Percentiles rank a stretch among this genome's conserved stretches.
Conservation (phyloP, 192 early-diverging fungal genomes). For the Dispira simplex region DNA sequence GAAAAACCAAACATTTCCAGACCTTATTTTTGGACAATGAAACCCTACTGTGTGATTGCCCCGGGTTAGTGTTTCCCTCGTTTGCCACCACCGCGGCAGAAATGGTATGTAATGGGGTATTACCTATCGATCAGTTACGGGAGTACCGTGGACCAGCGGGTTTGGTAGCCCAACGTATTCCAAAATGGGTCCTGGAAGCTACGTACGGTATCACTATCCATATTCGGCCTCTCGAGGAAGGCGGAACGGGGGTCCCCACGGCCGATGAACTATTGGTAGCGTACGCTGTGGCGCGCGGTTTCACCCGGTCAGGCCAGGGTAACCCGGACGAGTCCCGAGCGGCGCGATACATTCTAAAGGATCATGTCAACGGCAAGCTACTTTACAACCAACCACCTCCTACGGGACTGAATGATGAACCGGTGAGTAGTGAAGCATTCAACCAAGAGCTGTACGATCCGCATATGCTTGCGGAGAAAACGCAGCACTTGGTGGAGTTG, state of each 20-base stretch:
- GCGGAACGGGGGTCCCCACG: constrained; percentile 59
- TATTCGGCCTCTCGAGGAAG: constrained; percentile 56
- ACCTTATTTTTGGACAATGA: constrained; percentile 81
- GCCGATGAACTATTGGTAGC: constrained; percentile 79
- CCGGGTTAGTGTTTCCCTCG: constrained; percentile 96
- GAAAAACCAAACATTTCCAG: constrained; percentile 99
- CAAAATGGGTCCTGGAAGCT: constrained; percentile 71
- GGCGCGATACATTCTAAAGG: constrained; percentile 92
- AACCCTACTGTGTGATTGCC: constrained; percentile 94
- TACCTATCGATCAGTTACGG: constrained; percentile 96
- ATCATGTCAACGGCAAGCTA: constrained; percentile 92
- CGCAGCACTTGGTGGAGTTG: constrained; percentile 27
- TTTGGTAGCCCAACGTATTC: constrained; percentile 69
- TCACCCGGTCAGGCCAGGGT: constrained; percentile 80
- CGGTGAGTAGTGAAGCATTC: constrained; percentile 26
- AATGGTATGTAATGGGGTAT: constrained; percentile 96
- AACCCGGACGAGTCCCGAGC: constrained; percentile 97
- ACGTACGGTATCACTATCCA: constrained; percentile 87
- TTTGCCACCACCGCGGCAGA: constrained; percentile 98
- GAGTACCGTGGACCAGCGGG: constrained; percentile 81
- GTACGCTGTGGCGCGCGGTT: constrained; percentile 90
- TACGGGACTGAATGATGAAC: constrained; percentile 28
- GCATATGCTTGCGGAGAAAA: constrained; percentile 20
- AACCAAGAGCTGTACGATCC: constrained; percentile 70
- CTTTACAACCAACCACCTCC: constrained; percentile 76